A percentile compares a stretch with the other conserved stretches of the same genome.
phyloP scores from a whole-genome alignment of 148 eudicot species.

The Pharnaceum exiguum region DNA sequence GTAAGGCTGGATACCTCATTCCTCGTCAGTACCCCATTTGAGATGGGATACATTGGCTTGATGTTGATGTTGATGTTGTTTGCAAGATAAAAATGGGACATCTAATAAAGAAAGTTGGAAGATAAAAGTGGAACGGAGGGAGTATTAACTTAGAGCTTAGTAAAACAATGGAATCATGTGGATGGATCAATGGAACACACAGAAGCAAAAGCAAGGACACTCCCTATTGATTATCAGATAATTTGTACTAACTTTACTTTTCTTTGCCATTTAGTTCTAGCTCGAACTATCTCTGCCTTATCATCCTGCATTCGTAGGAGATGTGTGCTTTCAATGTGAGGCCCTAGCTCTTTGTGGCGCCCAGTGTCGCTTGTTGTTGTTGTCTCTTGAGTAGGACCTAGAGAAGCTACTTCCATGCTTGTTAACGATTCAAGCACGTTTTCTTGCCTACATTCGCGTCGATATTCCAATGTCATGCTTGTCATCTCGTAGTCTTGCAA shows the following conservation, averaged over 20 bases:
- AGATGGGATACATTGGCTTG: too few relatives aligned
- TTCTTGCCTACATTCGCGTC: conserved; percentile 76
- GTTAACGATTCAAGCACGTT: conserved; percentile 67
- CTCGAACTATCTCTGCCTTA: conserved; percentile 67
- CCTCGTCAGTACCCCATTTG: too few relatives aligned
- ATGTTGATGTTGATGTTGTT: too few relatives aligned
- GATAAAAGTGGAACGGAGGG: too few relatives aligned
- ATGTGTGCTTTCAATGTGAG: conserved; percentile 49
- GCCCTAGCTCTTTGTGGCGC: background rate
- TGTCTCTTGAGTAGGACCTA: background rate
- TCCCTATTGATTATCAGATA: background rate
- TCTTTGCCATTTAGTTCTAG: conserved; percentile 60
- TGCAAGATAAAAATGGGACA: too few relatives aligned
- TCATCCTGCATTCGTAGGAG: conserved; percentile 66
- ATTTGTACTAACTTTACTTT: conserved; percentile 20
- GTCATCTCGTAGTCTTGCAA: conserved; percentile 52
- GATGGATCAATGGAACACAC: too few relatives aligned
- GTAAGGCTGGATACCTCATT: too few relatives aligned
- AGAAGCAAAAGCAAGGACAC: background rate
- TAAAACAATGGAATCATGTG: too few relatives aligned
- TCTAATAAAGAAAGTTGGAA: too few relatives aligned
- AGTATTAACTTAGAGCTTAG: too few relatives aligned
- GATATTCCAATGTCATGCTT: conserved; percentile 72
- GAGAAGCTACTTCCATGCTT: conserved; percentile 11
- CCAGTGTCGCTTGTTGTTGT: background rate